Percentiles rank a stretch among this genome's conserved stretches.
Conservation (phyloP, 2,329 filamentous ascomycete genomes). For the Teratosphaeria nubilosa region DNA sequence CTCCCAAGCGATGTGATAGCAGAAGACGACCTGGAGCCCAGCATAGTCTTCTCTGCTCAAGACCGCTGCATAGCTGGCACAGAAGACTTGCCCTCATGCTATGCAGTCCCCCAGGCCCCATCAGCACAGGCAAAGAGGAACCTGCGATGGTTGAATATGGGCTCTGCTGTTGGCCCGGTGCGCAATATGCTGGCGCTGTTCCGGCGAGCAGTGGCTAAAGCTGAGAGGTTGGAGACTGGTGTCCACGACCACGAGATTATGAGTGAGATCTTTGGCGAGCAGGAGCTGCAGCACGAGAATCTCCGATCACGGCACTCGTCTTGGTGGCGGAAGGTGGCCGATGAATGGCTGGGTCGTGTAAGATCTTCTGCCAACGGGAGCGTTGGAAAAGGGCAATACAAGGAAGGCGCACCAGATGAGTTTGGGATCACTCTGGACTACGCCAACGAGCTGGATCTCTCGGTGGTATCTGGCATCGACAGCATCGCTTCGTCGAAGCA, state of each 20-base stretch:
- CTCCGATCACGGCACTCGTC: conserved; percentile 13
- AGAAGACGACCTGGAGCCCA: conserved; percentile 36
- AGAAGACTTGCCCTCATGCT: conserved; percentile 34
- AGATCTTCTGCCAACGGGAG: not conserved
- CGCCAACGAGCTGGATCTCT: conserved; percentile 8
- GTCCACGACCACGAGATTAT: conserved; percentile 18
- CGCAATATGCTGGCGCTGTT: conserved; percentile 16
- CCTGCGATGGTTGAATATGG: conserved; percentile 17
- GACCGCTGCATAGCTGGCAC: conserved; percentile 42
- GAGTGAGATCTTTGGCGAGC: conserved; percentile 18
- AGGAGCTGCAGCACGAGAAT: conserved; percentile 22
- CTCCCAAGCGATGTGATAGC: conserved; percentile 7
- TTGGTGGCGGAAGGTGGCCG: not conserved
- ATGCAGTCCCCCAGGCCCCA: conserved; percentile 41
- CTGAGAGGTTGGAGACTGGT: conserved; percentile 15
- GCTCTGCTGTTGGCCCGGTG: conserved; percentile 16
- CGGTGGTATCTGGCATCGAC: not conserved
- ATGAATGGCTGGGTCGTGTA: not conserved
- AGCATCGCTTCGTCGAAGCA: not conserved
- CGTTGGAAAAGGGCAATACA: conserved; percentile 7
- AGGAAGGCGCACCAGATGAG: conserved; percentile 10
- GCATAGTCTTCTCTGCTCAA: conserved; percentile 46
- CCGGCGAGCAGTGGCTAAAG: conserved; percentile 13
- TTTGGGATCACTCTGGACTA: conserved; percentile 14
- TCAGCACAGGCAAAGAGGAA: conserved; percentile 23